These are phyloP conservation scores for Penstemon barbatus DNA, from an alignment of 257 asterid species.

Conservation along the genomic window DNA sequence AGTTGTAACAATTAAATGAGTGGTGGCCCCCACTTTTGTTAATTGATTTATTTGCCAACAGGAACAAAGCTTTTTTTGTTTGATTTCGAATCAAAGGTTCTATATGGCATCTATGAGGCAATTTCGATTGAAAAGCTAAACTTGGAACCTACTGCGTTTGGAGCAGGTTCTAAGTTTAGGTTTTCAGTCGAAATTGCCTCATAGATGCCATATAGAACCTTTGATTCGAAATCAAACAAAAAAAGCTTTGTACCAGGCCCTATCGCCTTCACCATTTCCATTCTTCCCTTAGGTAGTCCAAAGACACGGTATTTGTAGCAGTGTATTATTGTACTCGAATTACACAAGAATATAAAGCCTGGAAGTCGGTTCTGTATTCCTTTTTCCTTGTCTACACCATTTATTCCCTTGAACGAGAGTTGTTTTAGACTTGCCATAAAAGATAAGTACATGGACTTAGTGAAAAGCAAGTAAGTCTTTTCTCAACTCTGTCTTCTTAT, in stretches of 20 bases:
- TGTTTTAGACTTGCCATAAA: too few species aligned
- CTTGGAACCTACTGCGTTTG: too few species aligned
- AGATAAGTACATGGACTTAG: too few species aligned
- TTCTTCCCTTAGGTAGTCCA: constrained; percentile 62
- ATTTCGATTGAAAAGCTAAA: too few species aligned
- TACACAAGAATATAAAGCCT: constrained; percentile 80
- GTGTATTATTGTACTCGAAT: constrained; percentile 55
- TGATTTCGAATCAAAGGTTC: too few species aligned
- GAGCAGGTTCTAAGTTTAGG: constrained; percentile 61
- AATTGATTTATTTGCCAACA: too few species aligned
- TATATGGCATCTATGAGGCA: too few species aligned
- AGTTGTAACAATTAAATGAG: too few species aligned
- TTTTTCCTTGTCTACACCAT: constrained; percentile 28
- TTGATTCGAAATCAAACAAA: constrained; percentile 62
- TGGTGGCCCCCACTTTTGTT: too few species aligned
- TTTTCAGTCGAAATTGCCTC: constrained; percentile 66
- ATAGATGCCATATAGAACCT: constrained; percentile 71
- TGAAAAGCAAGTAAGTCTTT: too few species aligned
- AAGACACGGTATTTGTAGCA: constrained; percentile 75
- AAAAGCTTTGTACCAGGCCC: constrained; percentile 68
- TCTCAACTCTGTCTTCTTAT: too few species aligned
- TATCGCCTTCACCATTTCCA: constrained; percentile 53
- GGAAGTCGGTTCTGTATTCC: constrained; percentile 33
- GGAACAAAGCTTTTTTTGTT: too few species aligned
- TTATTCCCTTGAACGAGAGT: not conserved